phyloP scores from a whole-genome alignment of 805 yeast genomes.

The Hanseniaspora lindneri region DNA sequence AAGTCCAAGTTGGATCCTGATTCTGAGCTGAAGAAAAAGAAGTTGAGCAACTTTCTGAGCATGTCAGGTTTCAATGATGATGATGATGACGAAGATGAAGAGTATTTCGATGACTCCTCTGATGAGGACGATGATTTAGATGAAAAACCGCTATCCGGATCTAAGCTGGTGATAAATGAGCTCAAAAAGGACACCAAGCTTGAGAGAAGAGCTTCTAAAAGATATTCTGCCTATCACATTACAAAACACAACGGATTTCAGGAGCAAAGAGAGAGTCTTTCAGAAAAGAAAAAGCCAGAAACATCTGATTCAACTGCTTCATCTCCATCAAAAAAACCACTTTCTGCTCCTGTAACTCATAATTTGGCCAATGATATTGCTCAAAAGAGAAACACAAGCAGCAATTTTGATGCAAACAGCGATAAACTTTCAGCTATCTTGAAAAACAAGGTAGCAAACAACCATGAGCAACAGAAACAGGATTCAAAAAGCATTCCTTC shows the following conservation, averaged over 20 bases:
- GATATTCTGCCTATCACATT: constrained; percentile 88
- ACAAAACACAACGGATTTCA: constrained; percentile 44
- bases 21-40: constrained; percentile 11
- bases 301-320: no score
- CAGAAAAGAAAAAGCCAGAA: not conserved
- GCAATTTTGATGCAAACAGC: not conserved
- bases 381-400: not conserved
- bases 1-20: constrained; percentile 12
- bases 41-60: constrained; percentile 16
- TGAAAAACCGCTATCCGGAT: constrained; percentile 30
- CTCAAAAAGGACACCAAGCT: constrained; percentile 72
- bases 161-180: constrained; percentile 45
- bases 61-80: constrained; percentile 7
- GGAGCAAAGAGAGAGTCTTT: constrained; percentile 24
- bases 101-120: not conserved
- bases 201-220: constrained; percentile 83
- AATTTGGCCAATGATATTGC: not conserved
- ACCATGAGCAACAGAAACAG: not conserved
- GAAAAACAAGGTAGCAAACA: not conserved
- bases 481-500: not conserved
- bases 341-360: no score
- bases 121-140: constrained; percentile 30
- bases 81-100: not conserved
- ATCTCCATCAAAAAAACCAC: no score
- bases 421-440: not conserved